Conservation (phyloP, 2,329 filamentous ascomycete genomes). For the Phyllosticta citriasiana region DNA sequence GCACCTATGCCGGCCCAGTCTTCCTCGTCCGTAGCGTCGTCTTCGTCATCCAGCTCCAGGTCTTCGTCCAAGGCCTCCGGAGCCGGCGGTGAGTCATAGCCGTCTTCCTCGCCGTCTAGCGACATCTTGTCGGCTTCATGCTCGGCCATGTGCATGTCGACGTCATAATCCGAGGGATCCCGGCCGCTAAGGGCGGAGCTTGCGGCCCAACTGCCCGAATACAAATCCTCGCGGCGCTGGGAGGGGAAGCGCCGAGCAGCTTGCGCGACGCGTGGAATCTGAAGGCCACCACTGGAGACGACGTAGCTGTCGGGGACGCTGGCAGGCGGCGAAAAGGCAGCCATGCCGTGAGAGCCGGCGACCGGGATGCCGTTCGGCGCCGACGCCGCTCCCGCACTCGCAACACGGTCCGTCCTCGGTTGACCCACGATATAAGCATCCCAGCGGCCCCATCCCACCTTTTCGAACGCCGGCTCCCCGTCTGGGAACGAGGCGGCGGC, state of each 20-base stretch:
- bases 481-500: slow-evolving; percentile 1
- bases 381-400: slow-evolving; percentile 5
- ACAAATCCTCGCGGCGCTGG: slow-evolving; percentile 23
- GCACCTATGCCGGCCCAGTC: slow-evolving; percentile 90
- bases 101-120: slow-evolving; percentile 59
- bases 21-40: slow-evolving; percentile 85
- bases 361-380: slow-evolving; percentile 12
- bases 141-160: slow-evolving; percentile 58
- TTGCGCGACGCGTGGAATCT: slow-evolving; percentile 31
- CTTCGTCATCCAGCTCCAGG: slow-evolving; percentile 40
- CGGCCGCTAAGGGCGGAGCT: slow-evolving; percentile 69
- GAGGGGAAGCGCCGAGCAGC: neutral
- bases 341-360: slow-evolving; percentile 10
- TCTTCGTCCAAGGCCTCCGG: slow-evolving; percentile 63
- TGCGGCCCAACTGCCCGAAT: slow-evolving; percentile 52
- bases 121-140: slow-evolving; percentile 95
- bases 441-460: slow-evolving; percentile 97
- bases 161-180: slow-evolving; percentile 42
- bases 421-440: slow-evolving; percentile 69
- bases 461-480: slow-evolving; percentile 47
- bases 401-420: slow-evolving; percentile 32
- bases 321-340: slow-evolving; percentile 37
- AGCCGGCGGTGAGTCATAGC: slow-evolving; percentile 31
- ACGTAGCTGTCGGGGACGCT: slow-evolving; percentile 39
- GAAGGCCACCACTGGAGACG: slow-evolving; percentile 32